These are phyloP conservation scores for Poterioochromonas sp. DNA, from an alignment of 352 stramenopile species.

Conservation along the genomic window DNA sequence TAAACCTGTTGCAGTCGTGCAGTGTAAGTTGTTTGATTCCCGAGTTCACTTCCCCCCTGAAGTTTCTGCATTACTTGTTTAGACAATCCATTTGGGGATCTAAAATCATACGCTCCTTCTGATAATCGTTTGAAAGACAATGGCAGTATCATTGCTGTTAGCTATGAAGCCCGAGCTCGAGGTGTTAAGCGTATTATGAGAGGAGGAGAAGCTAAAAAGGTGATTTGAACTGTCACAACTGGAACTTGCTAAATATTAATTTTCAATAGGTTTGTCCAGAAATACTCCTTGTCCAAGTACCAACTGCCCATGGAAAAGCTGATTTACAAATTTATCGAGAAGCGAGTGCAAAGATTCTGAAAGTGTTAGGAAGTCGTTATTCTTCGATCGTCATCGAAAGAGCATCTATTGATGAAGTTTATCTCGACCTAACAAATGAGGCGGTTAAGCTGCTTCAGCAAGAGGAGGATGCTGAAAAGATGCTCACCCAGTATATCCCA, in stretches of 20 bases:
- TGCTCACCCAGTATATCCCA: not conserved
- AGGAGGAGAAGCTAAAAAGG: constrained; percentile 33
- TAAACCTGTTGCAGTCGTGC: constrained; percentile 5
- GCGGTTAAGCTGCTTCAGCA: constrained; percentile 26
- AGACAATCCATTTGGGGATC: constrained; percentile 27
- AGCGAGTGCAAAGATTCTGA: constrained; percentile 38
- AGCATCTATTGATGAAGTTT: constrained; percentile 49
- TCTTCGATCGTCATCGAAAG: constrained; percentile 42
- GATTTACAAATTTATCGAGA: constrained; percentile 47
- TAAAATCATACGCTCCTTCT: not conserved
- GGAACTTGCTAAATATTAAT: constrained; percentile 20
- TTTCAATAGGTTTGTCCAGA: constrained; percentile 27
- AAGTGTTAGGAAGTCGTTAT: not conserved
- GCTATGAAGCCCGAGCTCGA: constrained; percentile 38
- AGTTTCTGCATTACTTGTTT: not conserved
- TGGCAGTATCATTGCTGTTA: constrained; percentile 33
- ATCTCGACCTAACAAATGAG: constrained; percentile 44
- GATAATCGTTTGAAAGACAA: constrained; percentile 18
- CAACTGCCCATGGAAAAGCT: constrained; percentile 44
- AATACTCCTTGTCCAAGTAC: constrained; percentile 23
- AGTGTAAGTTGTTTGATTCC: not conserved
- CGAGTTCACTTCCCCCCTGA: not conserved
- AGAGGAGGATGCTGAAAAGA: not conserved
- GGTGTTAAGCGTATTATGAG: constrained; percentile 39
- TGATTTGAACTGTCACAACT: too few species aligned